Evolutionary conservation across 2,329 filamentous ascomycete genomes (phyloP).

Genomic region (Karstenula rhodostoma): DNA sequence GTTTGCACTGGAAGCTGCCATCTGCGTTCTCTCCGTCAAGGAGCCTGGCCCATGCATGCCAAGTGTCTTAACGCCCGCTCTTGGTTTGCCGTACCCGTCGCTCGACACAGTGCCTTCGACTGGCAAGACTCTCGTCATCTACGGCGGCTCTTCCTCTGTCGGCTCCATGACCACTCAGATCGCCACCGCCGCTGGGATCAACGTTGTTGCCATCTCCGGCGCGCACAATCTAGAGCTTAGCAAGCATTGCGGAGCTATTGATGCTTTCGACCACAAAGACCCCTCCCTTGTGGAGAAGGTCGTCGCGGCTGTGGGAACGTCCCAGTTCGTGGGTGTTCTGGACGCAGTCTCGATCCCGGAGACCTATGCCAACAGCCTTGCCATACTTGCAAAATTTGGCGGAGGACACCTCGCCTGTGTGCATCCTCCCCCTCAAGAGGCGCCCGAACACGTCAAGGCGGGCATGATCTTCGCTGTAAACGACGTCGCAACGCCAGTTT

Average conservation of each 20-base stretch:
- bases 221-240: slow-evolving; percentile 31
- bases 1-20: slow-evolving; percentile 52
- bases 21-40: slow-evolving; percentile 50
- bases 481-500: slow-evolving; percentile 35
- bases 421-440: slow-evolving; percentile 45
- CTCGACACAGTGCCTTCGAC: slow-evolving; percentile 28
- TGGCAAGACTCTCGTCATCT: slow-evolving; percentile 54
- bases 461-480: slow-evolving; percentile 41
- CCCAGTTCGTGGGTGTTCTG: slow-evolving; percentile 51
- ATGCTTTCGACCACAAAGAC: slow-evolving; percentile 39
- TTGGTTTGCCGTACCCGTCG: slow-evolving; percentile 51
- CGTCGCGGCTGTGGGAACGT: slow-evolving; percentile 43
- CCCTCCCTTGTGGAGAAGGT: slow-evolving; percentile 46
- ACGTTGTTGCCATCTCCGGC: slow-evolving; percentile 50
- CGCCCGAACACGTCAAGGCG: slow-evolving; percentile 41
- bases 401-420: slow-evolving; percentile 48
- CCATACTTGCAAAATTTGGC: slow-evolving; percentile 36
- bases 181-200: slow-evolving; percentile 49
- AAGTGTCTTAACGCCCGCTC: slow-evolving; percentile 33
- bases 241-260: slow-evolving; percentile 31
- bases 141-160: slow-evolving; percentile 56
- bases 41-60: slow-evolving; percentile 30
- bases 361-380: slow-evolving; percentile 29
- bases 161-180: slow-evolving; percentile 54
- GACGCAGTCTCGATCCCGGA: slow-evolving; percentile 42